phyloP scores from a whole-genome alignment of 345 rosid species.

The Balakata baccata region DNA sequence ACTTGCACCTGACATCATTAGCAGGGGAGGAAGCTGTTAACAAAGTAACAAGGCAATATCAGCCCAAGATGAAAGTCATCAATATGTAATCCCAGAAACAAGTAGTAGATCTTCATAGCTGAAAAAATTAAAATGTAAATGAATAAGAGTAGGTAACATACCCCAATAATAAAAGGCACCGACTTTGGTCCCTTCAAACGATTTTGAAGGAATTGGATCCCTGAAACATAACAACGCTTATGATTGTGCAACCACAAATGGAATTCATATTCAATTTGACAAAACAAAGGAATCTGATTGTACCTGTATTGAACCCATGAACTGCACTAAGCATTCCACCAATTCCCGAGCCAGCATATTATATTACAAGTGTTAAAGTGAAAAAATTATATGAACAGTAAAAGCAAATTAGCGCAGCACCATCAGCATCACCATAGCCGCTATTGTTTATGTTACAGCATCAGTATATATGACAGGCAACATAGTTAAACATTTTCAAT shows the following conservation, averaged over 20 bases:
- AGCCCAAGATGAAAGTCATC: not conserved
- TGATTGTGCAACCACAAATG: not conserved
- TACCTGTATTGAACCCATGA: slow-evolving; percentile 79
- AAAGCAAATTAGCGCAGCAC: not conserved
- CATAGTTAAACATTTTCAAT: not conserved
- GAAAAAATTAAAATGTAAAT: not conserved
- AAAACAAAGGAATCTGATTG: slow-evolving; percentile 4
- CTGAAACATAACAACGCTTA: slow-evolving; percentile 38
- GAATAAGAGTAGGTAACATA: slow-evolving; percentile 23
- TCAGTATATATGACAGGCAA: not conserved
- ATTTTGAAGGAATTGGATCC: slow-evolving; percentile 70
- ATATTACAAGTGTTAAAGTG: slow-evolving; percentile 8
- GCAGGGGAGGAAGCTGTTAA: slow-evolving; percentile 69
- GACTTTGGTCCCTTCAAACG: slow-evolving; percentile 80
- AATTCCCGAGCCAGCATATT: slow-evolving; percentile 81
- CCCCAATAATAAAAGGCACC: slow-evolving; percentile 78
- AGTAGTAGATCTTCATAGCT: not conserved
- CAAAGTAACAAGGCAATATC: slow-evolving; percentile 13
- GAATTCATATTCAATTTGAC: not conserved
- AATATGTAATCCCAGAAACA: not conserved
- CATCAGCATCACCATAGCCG: not conserved
- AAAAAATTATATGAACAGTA: not conserved
- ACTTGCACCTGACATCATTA: slow-evolving; percentile 65
- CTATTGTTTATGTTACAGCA: no score
- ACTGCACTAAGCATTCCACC: slow-evolving; percentile 89